Evolutionary conservation across 306 rosid genomes (phyloP), one percentile per base, ranked within the genome.

Genomic region (Dryas drummondii): DNA sequence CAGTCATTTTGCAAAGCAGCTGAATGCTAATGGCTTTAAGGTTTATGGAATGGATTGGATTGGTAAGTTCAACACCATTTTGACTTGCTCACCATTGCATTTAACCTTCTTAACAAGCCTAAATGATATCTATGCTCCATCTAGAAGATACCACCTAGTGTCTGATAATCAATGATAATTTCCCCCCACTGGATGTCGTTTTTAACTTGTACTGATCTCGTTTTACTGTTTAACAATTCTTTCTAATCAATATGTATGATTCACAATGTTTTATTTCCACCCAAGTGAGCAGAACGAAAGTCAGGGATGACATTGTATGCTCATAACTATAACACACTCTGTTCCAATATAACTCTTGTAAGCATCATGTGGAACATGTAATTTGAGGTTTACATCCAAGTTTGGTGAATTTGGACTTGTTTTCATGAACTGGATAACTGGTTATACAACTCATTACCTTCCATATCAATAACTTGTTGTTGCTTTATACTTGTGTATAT

Each of bases 1-100:
- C 77, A 65, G 32, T 77, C 76, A 85, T 77, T 92, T 92, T 83
- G 97, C 97, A 49, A 94, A 90, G 89, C 82, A 78, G 79, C 82
- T 94, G 76, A 94, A 90, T 85, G 90, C 87, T 55, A 85, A 85
- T 78, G 97, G 97, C 75, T 94, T 59, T 77, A 94, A 89, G 87
- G 97, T 88, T 80, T 92, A 90, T 57, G 99, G 88, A 52, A 91
- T 94, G 93, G 99, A 94, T 80, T 94, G 99, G 99, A 83, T 89
- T 84, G 99, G 99, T 94, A 82, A 83, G 96, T 78, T 80, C 41
- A 37, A 65, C 68, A 53, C 42, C 55, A 56, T 32, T 26, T 47
- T 47, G 10, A 14, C 48, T 10, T 11, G 11, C 9, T 19, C 26
- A 13, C 48, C 12, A 37, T 61, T 52, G 55, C 56, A 12, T 61